These are phyloP conservation scores for Neonectria neomacrospora DNA, from an alignment of 2,329 filamentous ascomycete genomes.

Conservation along the genomic window DNA sequence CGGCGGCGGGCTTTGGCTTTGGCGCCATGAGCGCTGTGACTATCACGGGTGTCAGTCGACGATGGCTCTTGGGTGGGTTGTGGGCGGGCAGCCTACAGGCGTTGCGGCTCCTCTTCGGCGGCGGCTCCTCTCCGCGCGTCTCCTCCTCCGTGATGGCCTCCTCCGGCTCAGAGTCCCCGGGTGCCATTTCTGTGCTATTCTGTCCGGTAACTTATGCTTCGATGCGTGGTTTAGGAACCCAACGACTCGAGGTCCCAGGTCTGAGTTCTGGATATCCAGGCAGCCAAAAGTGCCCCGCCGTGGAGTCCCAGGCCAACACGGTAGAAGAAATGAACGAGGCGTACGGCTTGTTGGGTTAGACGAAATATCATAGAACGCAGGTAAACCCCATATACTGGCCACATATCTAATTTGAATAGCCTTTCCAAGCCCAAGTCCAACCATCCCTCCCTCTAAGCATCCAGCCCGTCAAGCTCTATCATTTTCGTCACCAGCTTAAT, in stretches of 20 bases:
- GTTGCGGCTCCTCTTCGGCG: slow-evolving; percentile 47
- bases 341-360: not conserved
- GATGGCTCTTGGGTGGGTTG: not conserved
- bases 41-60: slow-evolving; percentile 27
- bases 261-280: slow-evolving; percentile 7
- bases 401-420: not conserved
- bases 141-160: slow-evolving; percentile 58
- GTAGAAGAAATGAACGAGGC: not conserved
- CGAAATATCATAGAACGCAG: not conserved
- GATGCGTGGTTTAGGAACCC: not conserved
- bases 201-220: not conserved
- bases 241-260: not conserved
- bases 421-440: not conserved
- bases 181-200: slow-evolving; percentile 38
- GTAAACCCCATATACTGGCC: not conserved
- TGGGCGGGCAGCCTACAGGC: slow-evolving; percentile 52
- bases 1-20: slow-evolving; percentile 48
- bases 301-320: slow-evolving; percentile 24
- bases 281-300: slow-evolving; percentile 30
- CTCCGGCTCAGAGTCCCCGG: slow-evolving; percentile 45
- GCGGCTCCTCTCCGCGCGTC: slow-evolving; percentile 49
- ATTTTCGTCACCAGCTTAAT: slow-evolving; percentile 81
- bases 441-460: slow-evolving; percentile 59
- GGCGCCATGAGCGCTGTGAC: slow-evolving; percentile 51
- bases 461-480: slow-evolving; percentile 90